A percentile compares a stretch with the other conserved stretches of the same genome.
Evolutionary conservation across 1,139 yeast species (phyloP).

Genomic region (Oligophagozyma castellii): DNA sequence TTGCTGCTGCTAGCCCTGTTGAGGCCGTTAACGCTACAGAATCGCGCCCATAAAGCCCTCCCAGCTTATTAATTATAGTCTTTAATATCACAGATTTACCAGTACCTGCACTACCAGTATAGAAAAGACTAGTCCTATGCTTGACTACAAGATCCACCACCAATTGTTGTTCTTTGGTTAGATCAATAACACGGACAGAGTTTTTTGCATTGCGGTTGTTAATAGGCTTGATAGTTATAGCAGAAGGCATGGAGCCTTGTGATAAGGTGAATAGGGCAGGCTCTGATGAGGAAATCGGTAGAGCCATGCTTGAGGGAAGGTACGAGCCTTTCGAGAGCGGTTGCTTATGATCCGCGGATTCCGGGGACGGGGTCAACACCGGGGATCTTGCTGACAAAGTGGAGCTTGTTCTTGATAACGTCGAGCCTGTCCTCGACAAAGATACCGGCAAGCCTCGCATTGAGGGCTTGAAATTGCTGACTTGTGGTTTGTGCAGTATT

Average conservation of each 20-base stretch:
- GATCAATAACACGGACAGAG: slow-evolving; percentile 5
- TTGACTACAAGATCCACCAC: slow-evolving; percentile 41
- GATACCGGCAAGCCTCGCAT: slow-evolving; percentile 6
- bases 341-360: neutral
- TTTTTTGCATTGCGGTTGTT: neutral
- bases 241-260: no score
- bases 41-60: slow-evolving; percentile 30
- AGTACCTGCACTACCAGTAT: slow-evolving; percentile 77
- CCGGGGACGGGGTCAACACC: neutral
- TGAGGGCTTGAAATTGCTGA: slow-evolving; percentile 16
- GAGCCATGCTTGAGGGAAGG: slow-evolving; percentile 1
- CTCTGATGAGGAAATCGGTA: no score
- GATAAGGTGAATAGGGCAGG: no score
- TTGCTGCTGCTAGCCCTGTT: slow-evolving; percentile 83
- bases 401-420: no score
- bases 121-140: slow-evolving; percentile 41
- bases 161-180: slow-evolving; percentile 37
- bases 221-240: neutral
- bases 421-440: slow-evolving; percentile 5
- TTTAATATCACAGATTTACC: slow-evolving; percentile 68
- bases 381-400: no score
- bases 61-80: slow-evolving; percentile 38
- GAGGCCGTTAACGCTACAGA: slow-evolving; percentile 78
- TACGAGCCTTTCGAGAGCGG: slow-evolving; percentile 1
- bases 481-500: slow-evolving; percentile 11